These are phyloP conservation scores for Dactylella cylindrospora DNA, from an alignment of 2,329 filamentous ascomycete genomes.

Conservation along the genomic window DNA sequence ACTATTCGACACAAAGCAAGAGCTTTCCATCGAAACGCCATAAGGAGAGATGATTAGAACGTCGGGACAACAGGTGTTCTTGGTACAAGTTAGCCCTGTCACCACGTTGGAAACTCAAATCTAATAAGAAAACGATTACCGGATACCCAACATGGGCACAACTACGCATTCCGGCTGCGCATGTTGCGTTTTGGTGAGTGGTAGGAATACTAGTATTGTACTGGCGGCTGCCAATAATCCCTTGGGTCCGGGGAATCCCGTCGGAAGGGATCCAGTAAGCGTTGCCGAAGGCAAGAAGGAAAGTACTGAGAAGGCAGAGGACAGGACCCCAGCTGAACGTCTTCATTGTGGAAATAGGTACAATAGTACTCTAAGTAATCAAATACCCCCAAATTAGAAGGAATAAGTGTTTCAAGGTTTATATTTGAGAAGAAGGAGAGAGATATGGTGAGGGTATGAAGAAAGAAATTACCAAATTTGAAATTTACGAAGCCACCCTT, in stretches of 20 bases:
- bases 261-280: constrained; percentile 19
- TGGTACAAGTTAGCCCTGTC: background rate
- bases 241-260: too few relatives aligned
- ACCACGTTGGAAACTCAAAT: background rate
- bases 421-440: background rate
- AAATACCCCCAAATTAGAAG: background rate
- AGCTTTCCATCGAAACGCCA: constrained; percentile 16
- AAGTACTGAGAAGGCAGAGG: constrained; percentile 11
- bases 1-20: constrained; percentile 7
- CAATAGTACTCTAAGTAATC: background rate
- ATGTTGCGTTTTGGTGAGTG: background rate
- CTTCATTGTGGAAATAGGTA: background rate
- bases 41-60: constrained; percentile 18
- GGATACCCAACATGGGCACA: constrained; percentile 12
- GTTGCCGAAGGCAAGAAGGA: constrained; percentile 6
- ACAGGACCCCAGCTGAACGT: constrained; percentile 9
- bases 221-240: too few relatives aligned
- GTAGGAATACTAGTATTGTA: too few relatives aligned
- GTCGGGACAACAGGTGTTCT: constrained; percentile 35
- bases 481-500: too few relatives aligned
- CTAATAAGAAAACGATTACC: constrained; percentile 8
- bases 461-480: too few relatives aligned
- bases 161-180: constrained; percentile 1
- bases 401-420: constrained; percentile 6
- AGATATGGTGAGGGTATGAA: too few relatives aligned